These are phyloP conservation scores for Trichoderma brevicompactum DNA, from an alignment of 2,329 filamentous ascomycete genomes.

Conservation along the genomic window DNA sequence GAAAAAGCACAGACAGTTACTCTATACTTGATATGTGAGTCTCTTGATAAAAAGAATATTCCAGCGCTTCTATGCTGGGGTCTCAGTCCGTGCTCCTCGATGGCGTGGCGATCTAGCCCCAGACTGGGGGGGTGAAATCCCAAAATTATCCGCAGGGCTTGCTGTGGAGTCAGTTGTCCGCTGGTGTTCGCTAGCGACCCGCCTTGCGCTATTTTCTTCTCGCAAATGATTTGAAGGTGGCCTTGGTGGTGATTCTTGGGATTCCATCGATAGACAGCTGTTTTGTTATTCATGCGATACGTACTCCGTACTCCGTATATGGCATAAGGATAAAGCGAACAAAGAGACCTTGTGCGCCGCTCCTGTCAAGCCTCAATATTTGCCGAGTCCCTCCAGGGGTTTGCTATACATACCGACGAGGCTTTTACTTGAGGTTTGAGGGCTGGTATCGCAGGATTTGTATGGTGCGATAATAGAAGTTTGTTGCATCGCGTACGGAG, in stretches of 20 bases:
- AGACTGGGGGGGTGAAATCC: constrained; percentile 25
- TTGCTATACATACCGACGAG: neutral
- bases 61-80: constrained; percentile 27
- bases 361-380: neutral
- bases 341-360: neutral
- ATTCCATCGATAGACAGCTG: too few relatives aligned
- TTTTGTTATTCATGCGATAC: neutral
- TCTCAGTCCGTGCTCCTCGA: constrained; percentile 24
- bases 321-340: neutral
- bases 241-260: too few relatives aligned
- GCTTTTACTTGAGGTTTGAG: neutral
- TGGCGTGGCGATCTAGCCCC: constrained; percentile 32
- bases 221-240: neutral
- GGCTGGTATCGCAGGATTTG: neutral
- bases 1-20: neutral
- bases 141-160: constrained; percentile 32
- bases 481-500: neutral
- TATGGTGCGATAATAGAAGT: neutral
- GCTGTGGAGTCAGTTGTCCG: constrained; percentile 15
- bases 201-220: constrained; percentile 23
- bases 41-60: constrained; percentile 26
- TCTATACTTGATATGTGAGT: neutral
- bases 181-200: constrained; percentile 8
- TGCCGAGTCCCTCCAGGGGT: neutral
- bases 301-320: too few relatives aligned